phyloP scores from a whole-genome alignment of 2,329 filamentous ascomycete genomes.

The Penicillium sp. region DNA sequence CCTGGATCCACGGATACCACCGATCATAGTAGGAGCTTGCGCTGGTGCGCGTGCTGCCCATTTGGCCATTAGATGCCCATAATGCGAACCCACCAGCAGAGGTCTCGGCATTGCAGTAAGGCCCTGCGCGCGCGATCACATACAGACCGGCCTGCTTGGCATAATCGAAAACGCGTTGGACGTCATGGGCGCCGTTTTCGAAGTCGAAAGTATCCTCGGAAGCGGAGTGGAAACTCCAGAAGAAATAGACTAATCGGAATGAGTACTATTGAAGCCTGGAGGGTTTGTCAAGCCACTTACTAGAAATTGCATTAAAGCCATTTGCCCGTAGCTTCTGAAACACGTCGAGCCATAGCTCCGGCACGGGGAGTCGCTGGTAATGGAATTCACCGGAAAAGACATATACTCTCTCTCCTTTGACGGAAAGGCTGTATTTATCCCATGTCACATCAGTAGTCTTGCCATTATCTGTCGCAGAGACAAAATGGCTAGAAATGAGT shows the following conservation, averaged over 20 bases:
- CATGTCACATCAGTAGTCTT: constrained; percentile 48
- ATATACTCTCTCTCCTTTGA: constrained; percentile 51
- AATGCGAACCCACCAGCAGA: constrained; percentile 48
- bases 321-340: constrained; percentile 55
- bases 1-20: constrained; percentile 50
- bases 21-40: constrained; percentile 45
- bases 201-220: constrained; percentile 46
- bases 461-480: constrained; percentile 38
- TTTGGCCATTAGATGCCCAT: constrained; percentile 49
- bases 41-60: constrained; percentile 44
- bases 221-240: constrained; percentile 32
- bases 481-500: constrained; percentile 8
- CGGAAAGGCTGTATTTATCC: constrained; percentile 52
- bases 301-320: constrained; percentile 52
- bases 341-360: constrained; percentile 54
- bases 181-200: constrained; percentile 49
- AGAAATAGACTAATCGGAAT: constrained; percentile 27
- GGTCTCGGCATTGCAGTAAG: constrained; percentile 54
- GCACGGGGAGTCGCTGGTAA: constrained; percentile 53
- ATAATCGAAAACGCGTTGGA: constrained; percentile 51
- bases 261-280: neutral
- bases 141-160: constrained; percentile 53
- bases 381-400: constrained; percentile 54
- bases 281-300: constrained; percentile 21
- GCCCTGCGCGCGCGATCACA: constrained; percentile 51